Conservation (phyloP, 129 eudicot species). For the Cynara cardunculus region DNA sequence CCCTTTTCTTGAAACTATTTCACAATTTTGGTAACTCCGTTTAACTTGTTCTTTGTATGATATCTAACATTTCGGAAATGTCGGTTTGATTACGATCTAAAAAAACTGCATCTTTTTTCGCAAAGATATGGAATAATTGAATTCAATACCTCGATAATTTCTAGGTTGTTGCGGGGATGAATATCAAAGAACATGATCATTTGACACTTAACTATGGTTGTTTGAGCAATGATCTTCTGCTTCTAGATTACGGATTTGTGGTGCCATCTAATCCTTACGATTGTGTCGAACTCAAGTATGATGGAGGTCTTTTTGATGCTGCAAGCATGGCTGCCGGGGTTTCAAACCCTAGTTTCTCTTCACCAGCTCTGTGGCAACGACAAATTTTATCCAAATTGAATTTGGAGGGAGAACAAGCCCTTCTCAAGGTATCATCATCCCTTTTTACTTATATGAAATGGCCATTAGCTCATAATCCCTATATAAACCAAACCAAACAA, state of each 20-base stretch:
- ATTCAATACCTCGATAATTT: conserved; percentile 6
- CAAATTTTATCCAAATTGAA: conserved; percentile 52
- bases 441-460: neutral
- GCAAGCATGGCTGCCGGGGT: conserved; percentile 95
- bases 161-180: conserved; percentile 75
- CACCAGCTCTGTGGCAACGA: conserved; percentile 86
- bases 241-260: conserved; percentile 93
- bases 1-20: neutral
- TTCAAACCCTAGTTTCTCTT: conserved; percentile 76
- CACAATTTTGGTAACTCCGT: neutral
- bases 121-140: neutral
- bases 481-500: neutral
- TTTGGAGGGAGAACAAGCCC: conserved; percentile 61
- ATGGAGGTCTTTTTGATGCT: conserved; percentile 86
- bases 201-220: conserved; percentile 82
- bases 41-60: neutral
- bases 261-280: conserved; percentile 76
- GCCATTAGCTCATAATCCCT: neutral
- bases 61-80: neutral
- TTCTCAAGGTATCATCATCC: conserved; percentile 59
- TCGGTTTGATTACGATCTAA: neutral
- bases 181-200: conserved; percentile 57
- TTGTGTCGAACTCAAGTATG: conserved; percentile 80
- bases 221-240: conserved; percentile 79
- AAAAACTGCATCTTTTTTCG: neutral